Percentiles rank a stretch among this genome's conserved stretches.
Conservation (phyloP, 179 eudicot genomes). For the Beta macrorhiza region DNA sequence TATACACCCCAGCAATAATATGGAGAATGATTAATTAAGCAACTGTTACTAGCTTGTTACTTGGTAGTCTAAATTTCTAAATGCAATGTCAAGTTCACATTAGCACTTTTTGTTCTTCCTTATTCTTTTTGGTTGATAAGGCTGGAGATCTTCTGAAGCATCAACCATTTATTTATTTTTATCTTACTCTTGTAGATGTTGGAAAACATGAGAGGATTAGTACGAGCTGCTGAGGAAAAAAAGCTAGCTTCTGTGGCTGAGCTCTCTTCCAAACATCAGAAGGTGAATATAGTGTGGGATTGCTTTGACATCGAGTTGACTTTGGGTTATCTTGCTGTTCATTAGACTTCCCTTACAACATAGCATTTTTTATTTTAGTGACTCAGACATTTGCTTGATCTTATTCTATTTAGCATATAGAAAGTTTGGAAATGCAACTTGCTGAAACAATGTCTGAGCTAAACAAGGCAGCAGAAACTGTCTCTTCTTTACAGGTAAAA, state of each 20-base stretch:
- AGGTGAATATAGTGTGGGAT: slow-evolving; percentile 46
- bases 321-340: background rate
- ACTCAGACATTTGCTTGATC: slow-evolving; percentile 23
- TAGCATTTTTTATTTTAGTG: background rate
- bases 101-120: background rate
- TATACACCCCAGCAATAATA: background rate
- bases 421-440: slow-evolving; percentile 85
- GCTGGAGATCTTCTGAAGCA: slow-evolving; percentile 1
- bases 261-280: slow-evolving; percentile 82
- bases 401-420: slow-evolving; percentile 60
- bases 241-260: slow-evolving; percentile 66
- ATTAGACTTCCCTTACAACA: background rate
- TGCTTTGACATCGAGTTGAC: slow-evolving; percentile 6
- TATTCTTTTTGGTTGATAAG: background rate
- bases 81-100: slow-evolving; percentile 3
- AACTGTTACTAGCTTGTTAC: background rate
- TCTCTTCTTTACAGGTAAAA: slow-evolving; percentile 83
- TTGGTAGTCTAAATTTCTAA: background rate
- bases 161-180: slow-evolving; percentile 12
- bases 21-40: background rate
- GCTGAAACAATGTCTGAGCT: slow-evolving; percentile 73
- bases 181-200: slow-evolving; percentile 57
- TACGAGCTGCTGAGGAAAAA: slow-evolving; percentile 86
- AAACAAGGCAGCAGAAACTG: slow-evolving; percentile 81
- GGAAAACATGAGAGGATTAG: slow-evolving; percentile 62